A percentile compares a stretch with the other conserved stretches of the same genome.
Conservation (phyloP, 2,329 filamentous ascomycete genomes). For the Fusarium fracticaudum region DNA sequence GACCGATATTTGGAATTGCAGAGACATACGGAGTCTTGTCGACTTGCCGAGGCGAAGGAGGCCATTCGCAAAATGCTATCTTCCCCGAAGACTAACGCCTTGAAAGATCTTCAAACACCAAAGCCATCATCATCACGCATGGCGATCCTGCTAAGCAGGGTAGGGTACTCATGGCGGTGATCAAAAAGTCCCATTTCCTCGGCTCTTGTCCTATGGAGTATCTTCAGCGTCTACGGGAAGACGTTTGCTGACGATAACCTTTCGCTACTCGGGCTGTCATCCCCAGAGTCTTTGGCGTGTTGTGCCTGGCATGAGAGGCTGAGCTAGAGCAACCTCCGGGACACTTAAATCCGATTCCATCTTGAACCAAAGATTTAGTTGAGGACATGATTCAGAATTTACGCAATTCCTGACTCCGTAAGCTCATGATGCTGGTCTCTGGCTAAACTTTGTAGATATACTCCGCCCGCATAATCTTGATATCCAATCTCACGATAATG, state of each 20-base stretch:
- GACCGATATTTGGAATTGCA: conserved; percentile 12
- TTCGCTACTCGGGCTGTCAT: neutral
- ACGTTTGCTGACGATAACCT: conserved; percentile 15
- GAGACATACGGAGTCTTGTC: neutral
- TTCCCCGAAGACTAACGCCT: conserved; percentile 11
- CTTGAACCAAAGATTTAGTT: too few species aligned
- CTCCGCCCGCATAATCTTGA: too few species aligned
- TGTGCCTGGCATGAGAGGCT: conserved; percentile 13
- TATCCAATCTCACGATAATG: neutral
- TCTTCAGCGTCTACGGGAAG: neutral
- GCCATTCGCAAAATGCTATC: neutral
- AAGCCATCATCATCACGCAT: neutral
- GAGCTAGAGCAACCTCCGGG: neutral
- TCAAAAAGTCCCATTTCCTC: neutral
- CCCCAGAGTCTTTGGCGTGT: neutral
- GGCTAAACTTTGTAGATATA: neutral
- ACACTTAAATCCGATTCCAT: neutral
- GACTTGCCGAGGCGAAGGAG: neutral
- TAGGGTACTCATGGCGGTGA: neutral
- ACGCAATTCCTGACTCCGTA: neutral
- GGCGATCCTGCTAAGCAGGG: neutral
- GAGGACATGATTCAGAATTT: neutral
- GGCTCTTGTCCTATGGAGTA: neutral
- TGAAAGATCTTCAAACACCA: neutral
- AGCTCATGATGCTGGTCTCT: neutral